Evolutionary conservation across 2,329 filamentous ascomycete genomes (phyloP).

Genomic region (Hypoxylon sp.): DNA sequence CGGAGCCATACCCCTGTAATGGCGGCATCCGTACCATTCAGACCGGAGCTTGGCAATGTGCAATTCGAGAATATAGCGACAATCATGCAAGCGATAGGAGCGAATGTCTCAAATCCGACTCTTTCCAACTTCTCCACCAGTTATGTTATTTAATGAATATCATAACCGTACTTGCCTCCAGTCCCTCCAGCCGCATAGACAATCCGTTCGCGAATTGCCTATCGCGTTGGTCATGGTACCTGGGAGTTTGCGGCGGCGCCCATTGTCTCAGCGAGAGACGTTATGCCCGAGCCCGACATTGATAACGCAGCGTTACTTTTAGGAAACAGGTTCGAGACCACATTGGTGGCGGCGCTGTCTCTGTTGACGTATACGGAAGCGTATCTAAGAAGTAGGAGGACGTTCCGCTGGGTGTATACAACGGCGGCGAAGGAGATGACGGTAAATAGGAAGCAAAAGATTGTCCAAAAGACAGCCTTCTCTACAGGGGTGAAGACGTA

Average conservation of each 20-base stretch:
- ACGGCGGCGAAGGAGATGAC: constrained; percentile 77
- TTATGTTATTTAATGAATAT: neutral
- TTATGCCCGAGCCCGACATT: constrained; percentile 23
- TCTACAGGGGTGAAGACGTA: constrained; percentile 86
- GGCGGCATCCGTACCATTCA: neutral
- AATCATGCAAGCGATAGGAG: neutral
- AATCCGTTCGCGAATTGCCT: neutral
- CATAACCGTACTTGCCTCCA: neutral
- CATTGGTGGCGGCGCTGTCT: constrained; percentile 6
- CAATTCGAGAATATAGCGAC: neutral
- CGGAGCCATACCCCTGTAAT: neutral
- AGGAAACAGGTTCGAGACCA: constrained; percentile 26
- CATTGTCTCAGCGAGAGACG: constrained; percentile 40
- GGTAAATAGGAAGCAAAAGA: constrained; percentile 78
- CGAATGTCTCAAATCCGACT: constrained; percentile 3
- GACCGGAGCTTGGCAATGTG: neutral
- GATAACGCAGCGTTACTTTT: constrained; percentile 13
- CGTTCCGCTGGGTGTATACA: constrained; percentile 78
- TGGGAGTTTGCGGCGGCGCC: constrained; percentile 39
- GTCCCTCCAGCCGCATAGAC: neutral
- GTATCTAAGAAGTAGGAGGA: constrained; percentile 66
- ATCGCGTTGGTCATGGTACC: constrained; percentile 16
- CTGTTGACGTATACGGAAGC: constrained; percentile 30
- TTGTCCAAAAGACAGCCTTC: constrained; percentile 83
- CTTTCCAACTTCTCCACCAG: neutral